Evolutionary conservation across 2,329 filamentous ascomycete genomes (phyloP), one percentile per base, ranked within the genome.

Genomic region (Hymenoscyphus infarciens): DNA sequence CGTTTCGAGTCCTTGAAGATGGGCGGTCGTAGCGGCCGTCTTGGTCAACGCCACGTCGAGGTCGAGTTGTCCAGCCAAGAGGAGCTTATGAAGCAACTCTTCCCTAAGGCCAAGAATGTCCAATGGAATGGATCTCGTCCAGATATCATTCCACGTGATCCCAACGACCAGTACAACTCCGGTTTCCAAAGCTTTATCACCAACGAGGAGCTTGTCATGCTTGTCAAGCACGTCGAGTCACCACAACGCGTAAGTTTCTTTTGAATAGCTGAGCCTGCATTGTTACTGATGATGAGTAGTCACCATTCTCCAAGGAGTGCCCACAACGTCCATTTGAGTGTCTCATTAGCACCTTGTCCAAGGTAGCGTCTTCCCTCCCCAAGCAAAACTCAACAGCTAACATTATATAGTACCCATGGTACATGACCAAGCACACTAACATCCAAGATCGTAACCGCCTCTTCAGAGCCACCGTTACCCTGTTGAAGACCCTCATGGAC

Each of bases 291-390:
- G 54, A 8, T 38, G 22, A 57, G 27, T 42, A 87, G 84, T 85
- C 84, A 13, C 82, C 83, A 0, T 88, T 84, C 70, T 81, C 83
- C 8, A 80, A 78, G 62, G 80, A 85, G 29, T 87, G 84, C 67
- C 84, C 85, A 0, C 85, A 89, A 74, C 82, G 87, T 15, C 82
- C 85, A 1, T 88, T 83, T 61, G 87, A 89, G 75, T 86, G 81
- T 71, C 77, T 89, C 69, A 86, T 89, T 68, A 87, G 83, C 71
- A 87, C 83, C 0, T 67, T 75, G 63, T 59, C 69, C 58, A 75
- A 75, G 70, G 72, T 72, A 66, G 63, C 64, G n/a, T 29, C 55
- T 25, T 16, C 6, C 60, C 42, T 22, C 16, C 10, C 5, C 13
- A 22, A 27, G 25, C 10, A 31, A 13, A 39, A 22, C 56, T n/a